Evolutionary conservation across 257 asterid species (phyloP), one percentile per base, ranked within the genome.

Genomic region (Solanum pennellii): DNA sequence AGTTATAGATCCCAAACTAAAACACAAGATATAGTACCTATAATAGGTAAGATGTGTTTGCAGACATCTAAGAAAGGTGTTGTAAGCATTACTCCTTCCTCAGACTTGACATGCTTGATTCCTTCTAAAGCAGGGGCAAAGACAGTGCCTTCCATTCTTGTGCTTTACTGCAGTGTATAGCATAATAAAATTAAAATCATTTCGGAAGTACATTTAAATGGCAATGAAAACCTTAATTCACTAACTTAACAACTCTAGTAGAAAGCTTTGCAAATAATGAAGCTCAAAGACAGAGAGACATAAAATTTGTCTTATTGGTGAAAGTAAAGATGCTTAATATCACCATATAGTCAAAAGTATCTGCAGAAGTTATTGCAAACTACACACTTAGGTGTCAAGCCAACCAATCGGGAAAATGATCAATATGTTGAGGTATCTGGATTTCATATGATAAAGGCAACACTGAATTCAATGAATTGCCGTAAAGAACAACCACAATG

Each of bases 61-160:
- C 99, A 97, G 65, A 92, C 98, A 56, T 97, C 99, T 94, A 97
- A 90, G 94, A 97, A 95, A 59, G 95, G 97, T 91, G 92, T 95
- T 33, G 98, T 92, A 75, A 97, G 98, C 91, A 95, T 92, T 42
- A 89, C 94, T 91, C 98, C 98, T 68, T 93, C 94, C 91, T 90
- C 96, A 16, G 99, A 91, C 88, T 93, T 95, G 83, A 97, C 97
- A 86, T 94, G 95, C 89, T 95, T 92, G 97, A 97, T 94, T 91
- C 97, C 98, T 87, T 95, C 98, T 90, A 97, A 85, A 29, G 98
- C 98, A 84, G 99, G 98, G 71, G 94, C 25, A 72, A 97, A 97
- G 80, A 89, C 95, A 1, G 99, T 95, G 87, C 97, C 98, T 90
- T 94, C 99, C 99, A 95, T 95, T 90, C 44, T 84, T 69, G 52